phyloP scores from a whole-genome alignment of 257 asterid species.

The Verbena officinalis region DNA sequence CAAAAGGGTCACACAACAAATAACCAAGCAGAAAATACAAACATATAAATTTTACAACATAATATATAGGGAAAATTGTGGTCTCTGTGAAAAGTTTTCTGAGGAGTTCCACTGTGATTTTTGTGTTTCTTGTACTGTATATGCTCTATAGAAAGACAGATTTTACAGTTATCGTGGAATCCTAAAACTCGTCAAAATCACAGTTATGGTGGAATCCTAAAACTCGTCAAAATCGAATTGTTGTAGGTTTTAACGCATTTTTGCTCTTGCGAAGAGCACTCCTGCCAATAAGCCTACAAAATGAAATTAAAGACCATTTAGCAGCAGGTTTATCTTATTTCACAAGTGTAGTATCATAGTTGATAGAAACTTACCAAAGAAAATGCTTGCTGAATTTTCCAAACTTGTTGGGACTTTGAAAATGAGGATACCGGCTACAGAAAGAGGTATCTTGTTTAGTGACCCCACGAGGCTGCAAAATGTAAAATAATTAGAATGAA shows the following conservation, averaged over 20 bases:
- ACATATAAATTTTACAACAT: no score
- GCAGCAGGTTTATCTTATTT: neutral
- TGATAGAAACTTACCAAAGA: constrained; percentile 53
- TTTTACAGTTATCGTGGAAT: neutral
- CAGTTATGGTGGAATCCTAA: neutral
- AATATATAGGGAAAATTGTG: neutral
- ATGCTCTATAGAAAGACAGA: neutral
- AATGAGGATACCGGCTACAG: constrained; percentile 79
- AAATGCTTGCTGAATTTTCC: constrained; percentile 80
- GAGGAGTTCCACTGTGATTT: no score
- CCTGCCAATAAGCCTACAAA: constrained; percentile 77
- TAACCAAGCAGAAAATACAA: no score
- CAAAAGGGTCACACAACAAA: no score
- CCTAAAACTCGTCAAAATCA: constrained; percentile 25
- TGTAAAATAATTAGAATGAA: constrained; percentile 14
- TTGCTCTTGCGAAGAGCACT: constrained; percentile 80
- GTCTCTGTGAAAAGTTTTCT: neutral
- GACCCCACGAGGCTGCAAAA: constrained; percentile 86
- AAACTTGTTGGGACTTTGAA: constrained; percentile 80
- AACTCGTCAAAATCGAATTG: constrained; percentile 34
- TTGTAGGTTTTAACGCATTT: constrained; percentile 60
- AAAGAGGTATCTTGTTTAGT: constrained; percentile 85
- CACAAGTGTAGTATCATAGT: neutral
- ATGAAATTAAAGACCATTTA: neutral
- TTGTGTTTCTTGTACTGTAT: neutral